These are phyloP conservation scores for Aspergillus caelatus DNA, from an alignment of 2,329 filamentous ascomycete genomes.

Conservation along the genomic window DNA sequence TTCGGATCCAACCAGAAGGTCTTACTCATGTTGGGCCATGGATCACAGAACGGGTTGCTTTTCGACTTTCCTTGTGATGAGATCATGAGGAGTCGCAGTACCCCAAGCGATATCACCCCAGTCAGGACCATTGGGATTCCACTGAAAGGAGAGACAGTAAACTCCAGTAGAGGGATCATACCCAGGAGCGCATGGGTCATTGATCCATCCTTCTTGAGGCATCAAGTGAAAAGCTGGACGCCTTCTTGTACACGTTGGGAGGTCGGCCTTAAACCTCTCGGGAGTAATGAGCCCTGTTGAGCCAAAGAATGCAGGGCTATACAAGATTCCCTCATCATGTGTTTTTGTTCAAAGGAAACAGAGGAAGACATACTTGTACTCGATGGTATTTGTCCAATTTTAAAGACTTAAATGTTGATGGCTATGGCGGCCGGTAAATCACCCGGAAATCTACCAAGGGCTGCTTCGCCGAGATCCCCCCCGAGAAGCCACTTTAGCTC, in stretches of 20 bases:
- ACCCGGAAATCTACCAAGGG: no score
- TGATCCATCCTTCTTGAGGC: background rate
- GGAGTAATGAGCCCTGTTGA: no score
- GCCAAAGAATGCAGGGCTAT: no score
- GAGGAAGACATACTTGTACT: no score
- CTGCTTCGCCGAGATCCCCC: no score
- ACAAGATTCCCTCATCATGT: no score
- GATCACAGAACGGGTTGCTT: background rate
- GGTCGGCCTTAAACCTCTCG: no score
- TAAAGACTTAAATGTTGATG: no score
- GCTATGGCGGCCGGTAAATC: no score
- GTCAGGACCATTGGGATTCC: conserved; percentile 21
- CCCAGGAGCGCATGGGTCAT: background rate
- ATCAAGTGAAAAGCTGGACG: background rate
- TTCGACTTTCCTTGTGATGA: conserved; percentile 57
- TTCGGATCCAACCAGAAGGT: background rate
- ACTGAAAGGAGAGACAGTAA: conserved; percentile 19
- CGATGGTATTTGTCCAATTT: no score
- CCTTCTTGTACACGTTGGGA: background rate
- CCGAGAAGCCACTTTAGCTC: no score
- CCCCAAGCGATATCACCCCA: conserved; percentile 31
- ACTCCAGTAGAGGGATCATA: background rate
- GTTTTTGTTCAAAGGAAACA: no score
- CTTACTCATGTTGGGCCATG: background rate
- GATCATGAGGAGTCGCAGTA: conserved; percentile 28